These are phyloP conservation scores for Hyphopichia buzzinii DNA, from an alignment of 1,139 yeast species.

Conservation along the genomic window DNA sequence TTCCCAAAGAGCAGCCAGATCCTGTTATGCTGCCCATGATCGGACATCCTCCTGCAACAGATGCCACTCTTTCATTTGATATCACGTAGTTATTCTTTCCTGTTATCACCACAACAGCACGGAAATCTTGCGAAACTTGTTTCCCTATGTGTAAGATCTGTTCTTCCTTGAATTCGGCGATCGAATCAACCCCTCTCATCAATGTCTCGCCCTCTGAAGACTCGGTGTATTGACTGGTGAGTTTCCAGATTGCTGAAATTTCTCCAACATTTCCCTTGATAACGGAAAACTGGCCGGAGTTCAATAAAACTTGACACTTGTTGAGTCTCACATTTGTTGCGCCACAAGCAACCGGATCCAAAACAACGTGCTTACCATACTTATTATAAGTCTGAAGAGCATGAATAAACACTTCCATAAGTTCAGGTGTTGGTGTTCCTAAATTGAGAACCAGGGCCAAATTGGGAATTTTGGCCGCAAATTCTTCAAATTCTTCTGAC, in stretches of 20 bases:
- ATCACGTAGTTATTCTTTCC: constrained; percentile 34
- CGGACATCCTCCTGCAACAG: constrained; percentile 58
- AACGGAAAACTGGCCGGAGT: constrained; percentile 61
- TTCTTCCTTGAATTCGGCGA: constrained; percentile 30
- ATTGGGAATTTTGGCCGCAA: constrained; percentile 52
- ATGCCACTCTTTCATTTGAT: constrained; percentile 9
- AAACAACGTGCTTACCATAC: constrained; percentile 59
- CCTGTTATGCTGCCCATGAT: constrained; percentile 82
- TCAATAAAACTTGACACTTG: constrained; percentile 49
- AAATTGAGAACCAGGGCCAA: constrained; percentile 67
- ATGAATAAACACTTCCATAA: constrained; percentile 41
- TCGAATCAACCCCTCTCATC: constrained; percentile 79
- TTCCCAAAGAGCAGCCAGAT: constrained; percentile 83
- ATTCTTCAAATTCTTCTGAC: constrained; percentile 62
- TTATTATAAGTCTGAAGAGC: constrained; percentile 64
- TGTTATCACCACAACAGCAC: constrained; percentile 71
- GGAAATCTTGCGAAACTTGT: constrained; percentile 53
- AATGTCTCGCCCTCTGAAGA: constrained; percentile 28
- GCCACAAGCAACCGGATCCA: constrained; percentile 93
- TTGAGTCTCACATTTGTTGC: constrained; percentile 62
- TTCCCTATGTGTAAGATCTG: constrained; percentile 40
- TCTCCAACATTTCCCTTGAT: constrained; percentile 92
- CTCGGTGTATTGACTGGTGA: constrained; percentile 29
- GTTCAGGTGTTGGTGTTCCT: constrained; percentile 61
- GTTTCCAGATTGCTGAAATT: constrained; percentile 46